Conservation (phyloP, 352 stramenopile genomes). For the Phytophthora megakarya region DNA sequence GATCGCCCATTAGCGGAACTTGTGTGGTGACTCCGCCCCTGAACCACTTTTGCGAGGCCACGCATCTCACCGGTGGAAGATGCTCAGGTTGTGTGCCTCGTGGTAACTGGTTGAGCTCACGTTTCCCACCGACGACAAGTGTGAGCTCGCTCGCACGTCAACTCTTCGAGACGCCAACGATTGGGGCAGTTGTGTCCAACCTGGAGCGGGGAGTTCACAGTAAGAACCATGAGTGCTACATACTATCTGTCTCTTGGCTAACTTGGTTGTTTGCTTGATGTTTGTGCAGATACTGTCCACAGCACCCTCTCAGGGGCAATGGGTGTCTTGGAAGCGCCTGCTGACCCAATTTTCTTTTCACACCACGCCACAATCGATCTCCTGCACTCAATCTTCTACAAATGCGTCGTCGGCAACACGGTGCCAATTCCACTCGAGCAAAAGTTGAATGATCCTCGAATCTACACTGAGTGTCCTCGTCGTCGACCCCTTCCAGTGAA, state of each 20-base stretch:
- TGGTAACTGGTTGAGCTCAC: constrained; percentile 54
- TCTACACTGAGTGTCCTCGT: constrained; percentile 64
- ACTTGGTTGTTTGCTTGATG: constrained; percentile 10
- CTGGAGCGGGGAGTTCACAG: constrained; percentile 80
- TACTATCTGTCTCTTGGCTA: constrained; percentile 1
- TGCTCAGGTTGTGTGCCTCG: constrained; percentile 78
- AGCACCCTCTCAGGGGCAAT: constrained; percentile 72
- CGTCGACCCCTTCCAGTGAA: constrained; percentile 39
- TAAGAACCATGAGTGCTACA: constrained; percentile 35
- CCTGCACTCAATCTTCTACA: constrained; percentile 86
- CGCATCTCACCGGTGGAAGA: constrained; percentile 32
- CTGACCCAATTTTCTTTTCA: constrained; percentile 88
- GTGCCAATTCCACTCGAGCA: constrained; percentile 51
- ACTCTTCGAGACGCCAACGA: constrained; percentile 71
- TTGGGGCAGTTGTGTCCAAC: constrained; percentile 64
- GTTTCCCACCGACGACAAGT: constrained; percentile 69
- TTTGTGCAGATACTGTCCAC: constrained; percentile 76
- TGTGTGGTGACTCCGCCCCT: constrained; percentile 54
- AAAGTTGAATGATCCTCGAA: constrained; percentile 63
- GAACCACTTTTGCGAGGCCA: constrained; percentile 84
- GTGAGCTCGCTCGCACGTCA: constrained; percentile 79
- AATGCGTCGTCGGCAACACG: constrained; percentile 76
- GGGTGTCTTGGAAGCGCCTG: constrained; percentile 70
- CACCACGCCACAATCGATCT: constrained; percentile 86
- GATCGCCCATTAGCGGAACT: constrained; percentile 59